phyloP scores from a whole-genome alignment of 768 basidiomycete species.

The Crepidotus variabilis region DNA sequence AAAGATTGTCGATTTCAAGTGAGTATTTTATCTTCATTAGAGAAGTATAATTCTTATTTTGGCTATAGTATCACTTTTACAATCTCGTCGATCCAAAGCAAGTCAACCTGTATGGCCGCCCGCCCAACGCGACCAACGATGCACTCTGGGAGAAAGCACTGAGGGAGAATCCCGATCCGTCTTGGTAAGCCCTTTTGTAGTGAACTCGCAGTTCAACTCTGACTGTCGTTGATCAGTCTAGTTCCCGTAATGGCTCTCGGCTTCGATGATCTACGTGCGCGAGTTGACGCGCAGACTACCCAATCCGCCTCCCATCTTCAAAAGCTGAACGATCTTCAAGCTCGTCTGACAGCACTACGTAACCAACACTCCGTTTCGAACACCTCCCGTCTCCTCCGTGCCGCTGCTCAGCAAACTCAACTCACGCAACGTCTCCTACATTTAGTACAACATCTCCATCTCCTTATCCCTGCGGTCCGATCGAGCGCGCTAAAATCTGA shows the following conservation, averaged over 20 bases:
- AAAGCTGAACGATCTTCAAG: constrained; percentile 68
- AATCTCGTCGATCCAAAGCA: constrained; percentile 74
- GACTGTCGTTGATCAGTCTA: constrained; percentile 38
- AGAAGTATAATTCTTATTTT: background rate
- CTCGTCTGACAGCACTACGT: constrained; percentile 55
- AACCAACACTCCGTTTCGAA: constrained; percentile 66
- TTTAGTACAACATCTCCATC: constrained; percentile 72
- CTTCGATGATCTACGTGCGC: constrained; percentile 76
- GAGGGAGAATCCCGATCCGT: constrained; percentile 78
- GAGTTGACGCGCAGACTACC: constrained; percentile 70
- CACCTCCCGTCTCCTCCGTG: constrained; percentile 61
- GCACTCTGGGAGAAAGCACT: constrained; percentile 75
- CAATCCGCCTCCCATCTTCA: constrained; percentile 67
- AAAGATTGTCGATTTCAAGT: constrained; percentile 82
- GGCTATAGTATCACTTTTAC: constrained; percentile 71
- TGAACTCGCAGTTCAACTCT: background rate
- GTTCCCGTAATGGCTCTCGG: constrained; percentile 80
- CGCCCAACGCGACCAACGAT: constrained; percentile 69
- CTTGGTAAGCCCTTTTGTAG: constrained; percentile 46
- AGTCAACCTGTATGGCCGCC: constrained; percentile 65
- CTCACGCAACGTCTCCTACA: constrained; percentile 65
- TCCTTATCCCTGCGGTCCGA: constrained; percentile 74
- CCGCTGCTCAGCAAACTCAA: constrained; percentile 61
- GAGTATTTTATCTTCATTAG: constrained; percentile 13
- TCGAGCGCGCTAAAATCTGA: constrained; percentile 74